Evolutionary conservation across 176 grass and related monocot genomes (phyloP), one percentile per base, ranked within the genome.

Genomic region (Cymbopogon citratus): DNA sequence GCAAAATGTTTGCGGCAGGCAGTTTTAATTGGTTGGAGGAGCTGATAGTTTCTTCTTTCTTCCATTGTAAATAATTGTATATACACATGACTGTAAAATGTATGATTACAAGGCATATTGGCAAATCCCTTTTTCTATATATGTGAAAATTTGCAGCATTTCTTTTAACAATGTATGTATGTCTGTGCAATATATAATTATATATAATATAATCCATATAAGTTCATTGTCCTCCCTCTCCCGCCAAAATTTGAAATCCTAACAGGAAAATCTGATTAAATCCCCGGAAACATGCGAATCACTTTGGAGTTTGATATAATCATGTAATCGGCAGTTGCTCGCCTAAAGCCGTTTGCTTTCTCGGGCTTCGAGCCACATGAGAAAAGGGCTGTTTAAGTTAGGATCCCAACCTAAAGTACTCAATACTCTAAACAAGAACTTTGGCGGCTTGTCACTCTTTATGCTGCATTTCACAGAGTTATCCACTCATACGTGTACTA

Each of bases 171-270:
- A 25, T 79, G 10, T 66, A 34, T 23, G 9, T 21, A 39, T 66
- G 7, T 84, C 2, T 39, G 12, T 10, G n/a, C 15, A 9, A 3
- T 9, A 43, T n/a, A 48, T 70, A 6, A 12, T 39, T 68, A 23
- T 46, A 27, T 8, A 6, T 21, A 41, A 12, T 3, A 43, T n/a
- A 39, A 18, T 40, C 12, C n/a, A 44, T 74, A 7, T 28, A 23
- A 6, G 67, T 29, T 60, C 4, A 19, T 41, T 31, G 18, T 35
- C 27, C 87, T 57, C 73, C 46, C 79, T 60, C 46, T 86, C 83
- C 79, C 79, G 67, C 78, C 83, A 90, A 90, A 84, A 74, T 90
- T 90, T 83, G 83, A 86, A 90, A 86, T 86, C 62, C 21, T 66
- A 73, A 77, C 51, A 69, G 31, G 73, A 59, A 89, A 82, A 85